Evolutionary conservation across 2,329 filamentous ascomycete genomes (phyloP), one percentile per base, ranked within the genome.

Genomic region (Ophiognomonia clavigignenti-juglandacearum): DNA sequence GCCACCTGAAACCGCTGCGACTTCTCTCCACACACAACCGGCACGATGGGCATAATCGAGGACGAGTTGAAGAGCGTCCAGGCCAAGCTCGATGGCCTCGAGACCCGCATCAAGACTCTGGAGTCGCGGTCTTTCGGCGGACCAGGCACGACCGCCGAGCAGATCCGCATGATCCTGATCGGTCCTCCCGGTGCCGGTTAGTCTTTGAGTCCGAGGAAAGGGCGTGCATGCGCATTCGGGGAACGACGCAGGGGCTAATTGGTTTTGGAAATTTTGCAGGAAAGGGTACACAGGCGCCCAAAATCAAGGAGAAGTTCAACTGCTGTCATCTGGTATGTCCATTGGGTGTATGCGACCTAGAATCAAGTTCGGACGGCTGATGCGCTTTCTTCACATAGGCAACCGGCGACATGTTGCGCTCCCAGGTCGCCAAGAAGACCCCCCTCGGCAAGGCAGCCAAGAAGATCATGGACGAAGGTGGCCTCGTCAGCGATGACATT

Each of bases 391-490:
- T 34, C 47, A 14, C 57, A 48, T 46, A 96, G 91, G 93, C 93
- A 55, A 98, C 93, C 51, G 93, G 93, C 68, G 93, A 98, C 72
- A 98, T 98, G 93, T 82, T 98, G 64, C 90, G 93, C 64, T 95
- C 91, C 58, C 93, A 98, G 72, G 93, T 98, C 64, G 87, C 92
- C 56, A 95, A 95, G 75, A 96, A 97, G 83, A 98, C 93, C 48
- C 72, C 87, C 51, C 83, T 98, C 56, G 93, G 93, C 59, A 82
- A 87, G 65, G 90, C 96, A 76, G 93, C 93, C 57, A 98, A 98
- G 85, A 97, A 97, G 83, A 98, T 98, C 70, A 98, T 98, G 93
- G 93, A 98, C 66, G 86, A 92, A 67, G 93, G 93, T 61, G 92
- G 92, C 59, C 83, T 98, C 50, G 93, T 98, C 67, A 95, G 90